Evolutionary conservation across 2,329 filamentous ascomycete species (phyloP).

Genomic region (Monosporascus sp.): DNA sequence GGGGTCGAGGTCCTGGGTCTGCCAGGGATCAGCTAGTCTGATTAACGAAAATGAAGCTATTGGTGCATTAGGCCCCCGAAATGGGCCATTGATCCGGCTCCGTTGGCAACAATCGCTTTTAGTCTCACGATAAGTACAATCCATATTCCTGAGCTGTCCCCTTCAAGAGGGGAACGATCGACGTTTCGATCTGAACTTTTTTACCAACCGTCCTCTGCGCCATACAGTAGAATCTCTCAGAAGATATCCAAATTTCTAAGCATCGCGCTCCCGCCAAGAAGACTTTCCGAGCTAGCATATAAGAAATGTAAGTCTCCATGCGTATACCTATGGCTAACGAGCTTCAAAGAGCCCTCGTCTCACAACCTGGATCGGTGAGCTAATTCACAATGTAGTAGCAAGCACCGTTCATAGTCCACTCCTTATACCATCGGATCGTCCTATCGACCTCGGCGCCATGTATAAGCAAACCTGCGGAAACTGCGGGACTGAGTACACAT

Average conservation of each 20-base stretch:
- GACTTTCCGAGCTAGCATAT: neutral
- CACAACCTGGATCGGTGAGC: neutral
- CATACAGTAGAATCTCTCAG: neutral
- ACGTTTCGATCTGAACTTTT: neutral
- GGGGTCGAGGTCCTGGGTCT: neutral
- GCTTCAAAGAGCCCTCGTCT: too few species aligned
- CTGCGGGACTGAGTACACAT: slow-evolving; percentile 30
- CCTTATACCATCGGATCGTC: neutral
- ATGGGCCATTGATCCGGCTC: neutral
- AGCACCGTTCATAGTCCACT: neutral
- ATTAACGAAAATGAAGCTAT: neutral
- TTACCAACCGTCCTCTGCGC: neutral
- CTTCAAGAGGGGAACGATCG: neutral
- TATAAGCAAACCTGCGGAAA: slow-evolving; percentile 29
- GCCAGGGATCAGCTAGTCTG: neutral
- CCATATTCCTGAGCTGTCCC: neutral
- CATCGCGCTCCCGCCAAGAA: neutral
- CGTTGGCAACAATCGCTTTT: neutral
- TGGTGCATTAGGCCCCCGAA: neutral
- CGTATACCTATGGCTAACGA: too few species aligned
- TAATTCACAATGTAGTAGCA: neutral
- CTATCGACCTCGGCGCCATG: slow-evolving; percentile 18
- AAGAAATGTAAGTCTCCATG: neutral
- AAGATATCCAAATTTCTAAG: neutral
- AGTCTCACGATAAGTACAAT: neutral